Percentiles rank a stretch among this genome's conserved stretches.
These are phyloP conservation scores for Suillus subaureus DNA, from an alignment of 768 basidiomycete species.

Conservation along the genomic window DNA sequence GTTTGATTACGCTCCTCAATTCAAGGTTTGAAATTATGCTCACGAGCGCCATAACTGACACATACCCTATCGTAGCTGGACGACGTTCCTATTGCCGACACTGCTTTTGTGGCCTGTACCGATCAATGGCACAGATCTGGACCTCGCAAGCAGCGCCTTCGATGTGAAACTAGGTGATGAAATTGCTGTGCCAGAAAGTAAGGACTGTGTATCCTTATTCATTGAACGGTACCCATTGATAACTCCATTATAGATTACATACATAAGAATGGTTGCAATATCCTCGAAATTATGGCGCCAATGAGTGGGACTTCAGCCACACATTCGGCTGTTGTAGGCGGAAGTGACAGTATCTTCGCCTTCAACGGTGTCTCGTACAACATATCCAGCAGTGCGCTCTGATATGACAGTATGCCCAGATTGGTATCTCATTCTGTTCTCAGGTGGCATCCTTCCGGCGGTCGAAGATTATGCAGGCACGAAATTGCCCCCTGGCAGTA, in stretches of 20 bases:
- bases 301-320: neutral
- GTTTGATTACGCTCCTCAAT: neutral
- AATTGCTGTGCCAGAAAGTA: accelerated
- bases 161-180: neutral
- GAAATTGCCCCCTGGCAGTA: neutral
- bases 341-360: neutral
- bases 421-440: neutral
- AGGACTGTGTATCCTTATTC: neutral
- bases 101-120: neutral
- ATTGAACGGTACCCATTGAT: neutral
- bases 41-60: neutral
- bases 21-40: neutral
- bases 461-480: neutral
- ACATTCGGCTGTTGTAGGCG: neutral
- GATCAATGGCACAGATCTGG: neutral
- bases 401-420: neutral
- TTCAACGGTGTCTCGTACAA: neutral
- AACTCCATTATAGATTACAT: neutral
- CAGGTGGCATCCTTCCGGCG: neutral
- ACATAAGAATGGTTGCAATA: neutral
- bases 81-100: neutral
- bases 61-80: neutral
- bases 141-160: neutral
- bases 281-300: neutral
- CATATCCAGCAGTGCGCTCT: neutral